phyloP scores from a whole-genome alignment of 495 filamentous ascomycete species.

The Trichoderma parareesei region DNA sequence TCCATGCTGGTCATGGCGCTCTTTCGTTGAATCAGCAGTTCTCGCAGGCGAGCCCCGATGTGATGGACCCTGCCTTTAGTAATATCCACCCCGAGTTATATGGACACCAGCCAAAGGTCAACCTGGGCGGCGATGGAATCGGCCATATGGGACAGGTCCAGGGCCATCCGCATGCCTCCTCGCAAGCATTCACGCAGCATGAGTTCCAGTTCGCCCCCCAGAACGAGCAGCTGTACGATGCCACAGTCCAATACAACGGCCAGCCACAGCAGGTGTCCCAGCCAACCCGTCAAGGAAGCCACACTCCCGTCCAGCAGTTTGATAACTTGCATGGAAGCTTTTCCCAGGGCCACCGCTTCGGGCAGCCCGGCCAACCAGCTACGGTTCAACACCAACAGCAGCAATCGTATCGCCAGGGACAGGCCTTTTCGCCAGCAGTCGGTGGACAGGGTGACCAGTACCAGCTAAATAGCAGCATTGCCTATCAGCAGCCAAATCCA shows the following conservation, averaged over 20 bases:
- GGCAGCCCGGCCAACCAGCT: neutral
- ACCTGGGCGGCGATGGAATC: neutral
- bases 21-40: slow-evolving; percentile 1
- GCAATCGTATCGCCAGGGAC: slow-evolving; percentile 12
- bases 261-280: slow-evolving; percentile 6
- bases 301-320: slow-evolving; percentile 10
- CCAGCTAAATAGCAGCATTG: neutral
- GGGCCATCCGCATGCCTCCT: neutral
- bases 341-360: neutral
- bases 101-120: slow-evolving; percentile 10
- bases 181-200: slow-evolving; percentile 1
- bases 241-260: neutral
- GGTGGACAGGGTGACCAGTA: neutral
- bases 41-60: slow-evolving; percentile 7
- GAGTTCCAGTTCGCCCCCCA: slow-evolving; percentile 2
- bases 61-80: slow-evolving; percentile 11
- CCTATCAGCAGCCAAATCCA: slow-evolving; percentile 2
- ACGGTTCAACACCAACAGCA: slow-evolving; percentile 16
- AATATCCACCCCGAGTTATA: slow-evolving; percentile 9
- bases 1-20: slow-evolving; percentile 10
- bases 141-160: slow-evolving; percentile 7
- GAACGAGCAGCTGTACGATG: slow-evolving; percentile 8
- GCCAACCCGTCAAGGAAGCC: slow-evolving; percentile 11
- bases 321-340: slow-evolving; percentile 2
- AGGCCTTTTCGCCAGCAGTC: neutral